These are phyloP conservation scores for Harringtonia lauricola DNA, from an alignment of 2,329 filamentous ascomycete species.

Conservation along the genomic window DNA sequence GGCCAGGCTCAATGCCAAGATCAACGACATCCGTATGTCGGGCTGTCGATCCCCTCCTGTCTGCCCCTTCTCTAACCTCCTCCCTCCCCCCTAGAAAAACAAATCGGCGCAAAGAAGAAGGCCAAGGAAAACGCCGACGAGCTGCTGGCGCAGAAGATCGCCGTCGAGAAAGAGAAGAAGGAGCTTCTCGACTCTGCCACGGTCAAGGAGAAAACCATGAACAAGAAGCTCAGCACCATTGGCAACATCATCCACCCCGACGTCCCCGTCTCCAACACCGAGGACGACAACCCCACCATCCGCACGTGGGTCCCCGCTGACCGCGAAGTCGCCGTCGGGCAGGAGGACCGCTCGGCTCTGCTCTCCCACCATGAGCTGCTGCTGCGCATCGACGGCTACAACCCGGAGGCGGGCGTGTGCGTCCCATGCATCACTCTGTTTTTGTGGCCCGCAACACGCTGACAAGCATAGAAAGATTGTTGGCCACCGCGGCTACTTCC, in stretches of 20 bases:
- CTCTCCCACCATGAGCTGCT: slow-evolving; percentile 96
- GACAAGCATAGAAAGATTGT: slow-evolving; percentile 55
- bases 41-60: background rate
- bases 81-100: slow-evolving; percentile 7
- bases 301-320: slow-evolving; percentile 74
- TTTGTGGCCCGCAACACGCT: background rate
- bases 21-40: slow-evolving; percentile 52
- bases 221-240: slow-evolving; percentile 70
- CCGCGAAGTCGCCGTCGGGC: slow-evolving; percentile 36
- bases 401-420: slow-evolving; percentile 71
- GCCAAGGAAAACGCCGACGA: slow-evolving; percentile 81
- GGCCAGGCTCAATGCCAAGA: slow-evolving; percentile 54
- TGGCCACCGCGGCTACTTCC: slow-evolving; percentile 87
- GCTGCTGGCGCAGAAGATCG: slow-evolving; percentile 62
- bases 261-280: slow-evolving; percentile 72
- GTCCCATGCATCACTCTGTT: background rate
- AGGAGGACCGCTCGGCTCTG: slow-evolving; percentile 55
- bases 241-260: slow-evolving; percentile 88
- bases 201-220: slow-evolving; percentile 64
- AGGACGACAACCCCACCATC: slow-evolving; percentile 75
- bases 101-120: slow-evolving; percentile 63
- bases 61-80: background rate
- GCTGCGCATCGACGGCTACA: slow-evolving; percentile 77
- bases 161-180: slow-evolving; percentile 65
- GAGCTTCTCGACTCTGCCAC: slow-evolving; percentile 57